Evolutionary conservation across 2,329 filamentous ascomycete species (phyloP).

Genomic region (Pyrenochaeta sp.): DNA sequence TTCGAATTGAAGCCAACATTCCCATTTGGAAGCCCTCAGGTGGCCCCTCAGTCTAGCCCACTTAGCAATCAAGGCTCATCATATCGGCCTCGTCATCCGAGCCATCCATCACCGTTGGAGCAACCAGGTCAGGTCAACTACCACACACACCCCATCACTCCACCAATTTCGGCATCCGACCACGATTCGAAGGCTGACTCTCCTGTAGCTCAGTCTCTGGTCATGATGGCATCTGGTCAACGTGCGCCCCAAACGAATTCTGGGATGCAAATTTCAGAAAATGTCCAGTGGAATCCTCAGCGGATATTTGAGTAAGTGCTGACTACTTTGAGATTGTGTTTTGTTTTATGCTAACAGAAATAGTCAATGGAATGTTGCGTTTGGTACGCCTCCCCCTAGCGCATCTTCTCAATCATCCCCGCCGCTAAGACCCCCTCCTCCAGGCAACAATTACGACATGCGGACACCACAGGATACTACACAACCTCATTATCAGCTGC

Average conservation of each 20-base stretch:
- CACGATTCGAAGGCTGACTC: constrained; percentile 80
- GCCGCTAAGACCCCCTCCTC: constrained; percentile 52
- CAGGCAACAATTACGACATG: constrained; percentile 50
- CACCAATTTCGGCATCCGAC: constrained; percentile 77
- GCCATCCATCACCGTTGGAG: constrained; percentile 58
- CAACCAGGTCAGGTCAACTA: constrained; percentile 70
- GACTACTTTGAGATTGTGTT: background rate
- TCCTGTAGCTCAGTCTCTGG: constrained; percentile 73
- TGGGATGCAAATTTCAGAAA: constrained; percentile 68
- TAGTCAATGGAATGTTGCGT: constrained; percentile 95
- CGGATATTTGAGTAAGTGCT: constrained; percentile 85
- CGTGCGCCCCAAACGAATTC: constrained; percentile 58
- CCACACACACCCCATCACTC: constrained; percentile 73
- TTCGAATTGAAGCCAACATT: constrained; percentile 91
- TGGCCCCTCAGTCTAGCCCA: constrained; percentile 68
- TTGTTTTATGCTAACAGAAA: constrained; percentile 17
- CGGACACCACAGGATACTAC: constrained; percentile 44
- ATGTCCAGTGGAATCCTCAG: constrained; percentile 80
- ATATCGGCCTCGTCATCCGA: constrained; percentile 59
- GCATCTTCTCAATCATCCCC: constrained; percentile 53
- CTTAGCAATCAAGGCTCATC: constrained; percentile 60
- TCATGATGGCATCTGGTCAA: constrained; percentile 70
- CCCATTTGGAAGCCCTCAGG: constrained; percentile 80
- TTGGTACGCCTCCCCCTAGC: constrained; percentile 69
- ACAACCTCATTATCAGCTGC: constrained; percentile 42